These are phyloP conservation scores for Colletotrichum abscissum DNA, from an alignment of 2,329 filamentous ascomycete genomes.

Conservation along the genomic window DNA sequence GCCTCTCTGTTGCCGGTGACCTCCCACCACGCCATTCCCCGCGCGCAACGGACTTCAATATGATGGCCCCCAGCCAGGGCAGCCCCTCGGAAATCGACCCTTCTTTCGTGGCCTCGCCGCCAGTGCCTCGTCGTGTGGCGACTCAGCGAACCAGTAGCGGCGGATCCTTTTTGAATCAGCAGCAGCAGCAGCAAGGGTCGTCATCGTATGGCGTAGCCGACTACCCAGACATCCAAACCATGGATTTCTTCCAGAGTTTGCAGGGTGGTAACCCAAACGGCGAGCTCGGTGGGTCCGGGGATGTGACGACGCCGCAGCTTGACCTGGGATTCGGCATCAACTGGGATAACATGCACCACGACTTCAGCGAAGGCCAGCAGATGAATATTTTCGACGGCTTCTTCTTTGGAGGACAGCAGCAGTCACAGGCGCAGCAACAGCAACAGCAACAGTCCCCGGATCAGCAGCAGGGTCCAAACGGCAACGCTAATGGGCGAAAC, in stretches of 20 bases:
- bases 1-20: constrained; percentile 50
- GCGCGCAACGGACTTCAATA: constrained; percentile 50
- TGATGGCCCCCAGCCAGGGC: constrained; percentile 43
- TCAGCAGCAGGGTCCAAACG: constrained; percentile 34
- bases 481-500: not conserved
- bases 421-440: constrained; percentile 18
- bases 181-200: constrained; percentile 46
- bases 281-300: constrained; percentile 37
- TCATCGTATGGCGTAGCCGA: constrained; percentile 44
- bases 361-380: constrained; percentile 69
- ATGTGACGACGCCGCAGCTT: constrained; percentile 60
- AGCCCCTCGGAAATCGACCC: constrained; percentile 52
- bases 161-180: constrained; percentile 46
- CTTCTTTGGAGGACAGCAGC: constrained; percentile 72
- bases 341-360: constrained; percentile 71
- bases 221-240: constrained; percentile 61
- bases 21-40: constrained; percentile 54
- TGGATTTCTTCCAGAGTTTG: constrained; percentile 66
- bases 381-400: constrained; percentile 79
- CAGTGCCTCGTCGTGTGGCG: constrained; percentile 49
- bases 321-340: constrained; percentile 76
- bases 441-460: not conserved
- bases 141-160: constrained; percentile 45
- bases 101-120: constrained; percentile 57
- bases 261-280: constrained; percentile 43